These are phyloP conservation scores for Fagus crenata DNA, from an alignment of 306 rosid species.

Conservation along the genomic window DNA sequence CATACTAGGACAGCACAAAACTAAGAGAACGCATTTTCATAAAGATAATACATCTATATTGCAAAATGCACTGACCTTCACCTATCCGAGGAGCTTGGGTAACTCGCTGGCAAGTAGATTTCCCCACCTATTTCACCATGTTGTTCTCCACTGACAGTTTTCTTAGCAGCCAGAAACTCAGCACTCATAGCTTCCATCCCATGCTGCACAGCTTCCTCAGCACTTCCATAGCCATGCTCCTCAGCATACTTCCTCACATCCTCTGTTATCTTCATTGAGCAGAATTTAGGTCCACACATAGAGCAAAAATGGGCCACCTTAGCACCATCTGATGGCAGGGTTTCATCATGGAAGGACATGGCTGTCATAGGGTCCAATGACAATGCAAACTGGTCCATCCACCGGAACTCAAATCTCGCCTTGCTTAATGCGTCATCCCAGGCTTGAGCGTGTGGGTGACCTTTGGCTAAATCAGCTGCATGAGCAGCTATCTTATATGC, in stretches of 20 bases:
- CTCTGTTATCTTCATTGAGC: conserved; percentile 99
- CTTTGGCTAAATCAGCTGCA: conserved; percentile 97
- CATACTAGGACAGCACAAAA: neutral
- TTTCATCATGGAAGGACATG: conserved; percentile 97
- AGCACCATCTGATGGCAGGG: conserved; percentile 92
- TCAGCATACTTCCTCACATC: conserved; percentile 97
- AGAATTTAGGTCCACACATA: conserved; percentile 99
- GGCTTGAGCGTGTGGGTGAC: conserved; percentile 83
- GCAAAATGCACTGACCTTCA: conserved; percentile 43
- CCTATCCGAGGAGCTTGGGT: conserved; percentile 53
- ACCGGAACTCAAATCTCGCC: conserved; percentile 94
- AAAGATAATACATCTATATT: neutral
- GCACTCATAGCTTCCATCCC: conserved; percentile 99
- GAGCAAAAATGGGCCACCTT: conserved; percentile 99
- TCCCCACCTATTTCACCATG: conserved; percentile 99
- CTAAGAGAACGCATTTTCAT: neutral
- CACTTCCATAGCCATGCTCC: conserved; percentile 88
- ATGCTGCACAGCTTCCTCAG: conserved; percentile 78
- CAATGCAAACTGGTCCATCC: conserved; percentile 98
- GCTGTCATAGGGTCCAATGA: conserved; percentile 99
- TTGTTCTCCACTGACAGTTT: conserved; percentile 92
- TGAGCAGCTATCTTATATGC: conserved; percentile 98
- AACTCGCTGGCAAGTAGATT: conserved; percentile 87
- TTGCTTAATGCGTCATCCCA: conserved; percentile 98
- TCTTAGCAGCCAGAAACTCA: conserved; percentile 81